A percentile compares a stretch with the other conserved stretches of the same genome.
Evolutionary conservation across 2,329 filamentous ascomycete species (phyloP).

Genomic region (Mycogone perniciosa): DNA sequence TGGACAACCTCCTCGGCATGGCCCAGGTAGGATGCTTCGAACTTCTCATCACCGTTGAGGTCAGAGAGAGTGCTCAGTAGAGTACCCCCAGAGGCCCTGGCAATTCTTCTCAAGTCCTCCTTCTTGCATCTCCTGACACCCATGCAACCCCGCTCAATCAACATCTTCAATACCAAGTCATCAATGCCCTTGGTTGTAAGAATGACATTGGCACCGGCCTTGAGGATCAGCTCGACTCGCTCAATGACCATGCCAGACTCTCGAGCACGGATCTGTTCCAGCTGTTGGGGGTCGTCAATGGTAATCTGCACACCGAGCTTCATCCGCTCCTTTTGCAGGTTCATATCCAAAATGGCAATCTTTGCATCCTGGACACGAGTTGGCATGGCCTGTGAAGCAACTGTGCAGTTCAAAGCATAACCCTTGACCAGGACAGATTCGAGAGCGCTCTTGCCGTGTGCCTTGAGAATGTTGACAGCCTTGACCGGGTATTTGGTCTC

Average conservation of each 20-base stretch:
- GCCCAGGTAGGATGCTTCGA: conserved; percentile 83
- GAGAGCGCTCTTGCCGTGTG: conserved; percentile 84
- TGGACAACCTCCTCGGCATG: conserved; percentile 94
- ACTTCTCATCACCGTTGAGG: conserved; percentile 94
- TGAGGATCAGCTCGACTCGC: conserved; percentile 93
- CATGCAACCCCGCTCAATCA: conserved; percentile 93
- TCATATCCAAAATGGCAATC: conserved; percentile 96
- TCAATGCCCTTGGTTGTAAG: conserved; percentile 98
- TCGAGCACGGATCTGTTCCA: conserved; percentile 92
- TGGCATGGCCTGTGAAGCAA: conserved; percentile 96
- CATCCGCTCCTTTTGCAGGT: conserved; percentile 98
- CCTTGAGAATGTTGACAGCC: conserved; percentile 97
- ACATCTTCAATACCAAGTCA: conserved; percentile 88
- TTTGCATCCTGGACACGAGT: conserved; percentile 89
- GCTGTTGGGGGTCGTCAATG: conserved; percentile 91
- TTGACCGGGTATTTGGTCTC: conserved; percentile 98
- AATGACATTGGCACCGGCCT: conserved; percentile 92
- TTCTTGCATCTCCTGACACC: conserved; percentile 96
- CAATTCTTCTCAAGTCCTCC: conserved; percentile 92
- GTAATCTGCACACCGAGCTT: conserved; percentile 98
- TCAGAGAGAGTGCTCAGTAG: conserved; percentile 91
- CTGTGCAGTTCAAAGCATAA: conserved; percentile 97
- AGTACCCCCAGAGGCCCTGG: conserved; percentile 90
- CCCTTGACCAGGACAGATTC: conserved; percentile 92
- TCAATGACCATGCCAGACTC: conserved; percentile 92